Evolutionary conservation across 495 filamentous ascomycete species (phyloP).

Genomic region (Aspergillus sclerotiicarbonarius): DNA sequence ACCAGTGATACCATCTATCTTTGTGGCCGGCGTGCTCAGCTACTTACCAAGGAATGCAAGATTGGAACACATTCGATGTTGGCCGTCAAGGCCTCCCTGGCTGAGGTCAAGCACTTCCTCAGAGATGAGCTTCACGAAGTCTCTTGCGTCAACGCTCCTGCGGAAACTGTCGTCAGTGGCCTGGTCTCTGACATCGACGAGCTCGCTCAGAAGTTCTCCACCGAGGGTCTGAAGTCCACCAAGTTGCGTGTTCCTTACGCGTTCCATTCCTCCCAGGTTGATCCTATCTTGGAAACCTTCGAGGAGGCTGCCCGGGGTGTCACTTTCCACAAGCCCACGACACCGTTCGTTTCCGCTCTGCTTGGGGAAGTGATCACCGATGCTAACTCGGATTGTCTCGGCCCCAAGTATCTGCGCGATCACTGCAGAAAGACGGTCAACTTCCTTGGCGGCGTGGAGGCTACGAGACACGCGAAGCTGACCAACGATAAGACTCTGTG

Average conservation of each 20-base stretch:
- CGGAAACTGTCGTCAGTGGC: slow-evolving; percentile 49
- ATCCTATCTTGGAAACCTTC: slow-evolving; percentile 65
- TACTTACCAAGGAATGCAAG: slow-evolving; percentile 70
- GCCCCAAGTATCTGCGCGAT: slow-evolving; percentile 57
- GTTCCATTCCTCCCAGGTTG: slow-evolving; percentile 75
- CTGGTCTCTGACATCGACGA: slow-evolving; percentile 51
- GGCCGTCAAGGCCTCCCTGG: slow-evolving; percentile 38
- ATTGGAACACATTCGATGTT: slow-evolving; percentile 64
- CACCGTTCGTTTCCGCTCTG: slow-evolving; percentile 73
- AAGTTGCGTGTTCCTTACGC: slow-evolving; percentile 69
- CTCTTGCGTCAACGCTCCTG: slow-evolving; percentile 49
- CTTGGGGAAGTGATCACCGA: slow-evolving; percentile 57
- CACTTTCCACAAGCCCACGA: slow-evolving; percentile 54
- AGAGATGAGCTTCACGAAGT: slow-evolving; percentile 35
- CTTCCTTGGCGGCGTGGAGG: slow-evolving; percentile 62
- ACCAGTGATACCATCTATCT: slow-evolving; percentile 69
- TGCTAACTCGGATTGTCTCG: slow-evolving; percentile 49
- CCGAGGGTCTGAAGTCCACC: slow-evolving; percentile 58
- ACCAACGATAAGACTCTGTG: slow-evolving; percentile 45
- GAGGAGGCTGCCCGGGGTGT: slow-evolving; percentile 56
- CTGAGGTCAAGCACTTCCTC: slow-evolving; percentile 23
- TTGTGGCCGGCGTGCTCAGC: slow-evolving; percentile 69
- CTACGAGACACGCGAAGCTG: slow-evolving; percentile 47
- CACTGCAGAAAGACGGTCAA: slow-evolving; percentile 74
- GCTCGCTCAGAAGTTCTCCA: slow-evolving; percentile 55